phyloP scores from a whole-genome alignment of 2,329 filamentous ascomycete genomes.

The Cercospora berteroae region DNA sequence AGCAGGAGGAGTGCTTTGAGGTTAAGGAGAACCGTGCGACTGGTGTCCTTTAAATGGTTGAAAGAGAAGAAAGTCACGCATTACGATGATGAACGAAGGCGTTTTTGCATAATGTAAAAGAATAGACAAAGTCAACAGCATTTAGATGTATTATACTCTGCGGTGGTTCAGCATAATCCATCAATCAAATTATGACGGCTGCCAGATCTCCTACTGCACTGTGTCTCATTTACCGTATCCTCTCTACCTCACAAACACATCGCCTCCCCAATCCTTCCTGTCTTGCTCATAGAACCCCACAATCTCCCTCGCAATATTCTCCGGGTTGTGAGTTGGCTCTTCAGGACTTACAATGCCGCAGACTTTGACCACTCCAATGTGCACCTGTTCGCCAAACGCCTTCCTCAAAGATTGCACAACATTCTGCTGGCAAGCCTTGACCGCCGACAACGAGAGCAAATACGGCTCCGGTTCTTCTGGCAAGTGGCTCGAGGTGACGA shows the following conservation, averaged over 20 bases:
- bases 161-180: not conserved
- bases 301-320: conserved; percentile 9
- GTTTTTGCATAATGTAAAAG: not conserved
- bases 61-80: not conserved
- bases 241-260: conserved; percentile 2
- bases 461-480: conserved; percentile 12
- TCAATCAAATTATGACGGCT: not conserved
- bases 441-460: conserved; percentile 14
- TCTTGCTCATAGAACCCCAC: conserved; percentile 13
- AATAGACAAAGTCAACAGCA: not conserved
- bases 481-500: conserved; percentile 17
- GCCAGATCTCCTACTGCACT: not conserved
- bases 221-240: not conserved
- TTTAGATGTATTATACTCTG: not conserved
- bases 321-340: conserved; percentile 9
- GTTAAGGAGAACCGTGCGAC: conserved; percentile 22
- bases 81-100: not conserved
- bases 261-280: conserved; percentile 2
- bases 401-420: conserved; percentile 12
- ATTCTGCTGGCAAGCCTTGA: conserved; percentile 19
- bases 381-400: conserved; percentile 13
- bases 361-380: conserved; percentile 17
- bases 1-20: conserved; percentile 23
- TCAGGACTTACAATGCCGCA: conserved; percentile 6
- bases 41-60: conserved; percentile 15